Base-by-base conservation (phyloP, 2,329 filamentous ascomycete species). In the Ceratocystis eucalypticola region DNA sequence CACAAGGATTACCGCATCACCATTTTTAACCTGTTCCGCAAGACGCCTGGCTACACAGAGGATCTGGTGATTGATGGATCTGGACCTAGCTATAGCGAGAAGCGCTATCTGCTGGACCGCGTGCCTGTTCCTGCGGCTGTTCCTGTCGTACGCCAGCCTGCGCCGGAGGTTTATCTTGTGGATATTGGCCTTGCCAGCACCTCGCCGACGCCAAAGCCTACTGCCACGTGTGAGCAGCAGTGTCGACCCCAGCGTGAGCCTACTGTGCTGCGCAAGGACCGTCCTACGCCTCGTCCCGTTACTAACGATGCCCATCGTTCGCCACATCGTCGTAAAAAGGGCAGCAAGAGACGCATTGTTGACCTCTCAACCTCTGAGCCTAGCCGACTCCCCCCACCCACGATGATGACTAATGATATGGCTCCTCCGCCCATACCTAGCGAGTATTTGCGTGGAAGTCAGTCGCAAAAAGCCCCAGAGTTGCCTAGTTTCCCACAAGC, bases 1-100 rank as follows among this genome's bases (percentile, higher is more conserved):
- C 90, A 96, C 73, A 82, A 87, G 68, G 86, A 88, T 71, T 96
- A 96, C 74, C 86, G 94, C 62, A 81, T 96, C 70, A 89, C 86
- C 22, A 95, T 97, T 69, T 96, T 99, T 84, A 99, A 97, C 72
- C 80, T 97, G 1, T 99, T 99, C 80, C 85, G 94, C 69, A 87
- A 85, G 68, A 91, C 90, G 0, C 90, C 93, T 10, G 94, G 94
- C 4, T 96, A 94, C 72, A 88, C 87, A 0, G 89, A 96, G 70
- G 94, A 99, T 73, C 86, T 97, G 68, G 80, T 91, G 59, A 93
- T 99, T 71, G 94, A 99, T 74, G 87, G 88, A 1, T 84, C 84
- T 44, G 88, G 88, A 0, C 93, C 94, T 0, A 87, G 83, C n/a
- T 95, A 91, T 72, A 83, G 86, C 17, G 94, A 99, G 78, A 87